These are phyloP conservation scores for Marchantia polymorpha DNA, from an alignment of 225 moss, liverwort and hornwort species.

Conservation along the genomic window DNA sequence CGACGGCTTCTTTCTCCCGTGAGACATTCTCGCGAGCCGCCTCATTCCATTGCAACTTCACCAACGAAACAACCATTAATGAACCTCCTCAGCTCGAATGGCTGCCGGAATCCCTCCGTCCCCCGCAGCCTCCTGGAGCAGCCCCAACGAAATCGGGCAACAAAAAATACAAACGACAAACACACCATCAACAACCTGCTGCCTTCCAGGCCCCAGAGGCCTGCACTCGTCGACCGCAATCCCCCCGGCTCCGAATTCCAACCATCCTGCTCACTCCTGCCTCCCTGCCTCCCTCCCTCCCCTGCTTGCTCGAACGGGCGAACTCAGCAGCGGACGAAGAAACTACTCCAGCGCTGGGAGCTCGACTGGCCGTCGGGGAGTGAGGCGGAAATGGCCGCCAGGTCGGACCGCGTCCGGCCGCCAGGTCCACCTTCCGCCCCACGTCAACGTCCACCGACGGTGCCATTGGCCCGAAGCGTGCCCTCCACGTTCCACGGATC, in stretches of 20 bases:
- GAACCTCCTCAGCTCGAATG: constrained; percentile 5
- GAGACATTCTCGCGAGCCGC: constrained; percentile 12
- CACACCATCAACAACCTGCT: neutral
- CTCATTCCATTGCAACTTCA: constrained; percentile 9
- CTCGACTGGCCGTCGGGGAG: too few species aligned
- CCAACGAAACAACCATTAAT: constrained; percentile 25
- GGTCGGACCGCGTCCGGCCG: neutral
- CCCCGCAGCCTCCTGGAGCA: neutral
- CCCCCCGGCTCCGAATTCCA: neutral
- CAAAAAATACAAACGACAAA: neutral
- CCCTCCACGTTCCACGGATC: neutral
- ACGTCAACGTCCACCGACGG: neutral
- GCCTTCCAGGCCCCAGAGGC: neutral
- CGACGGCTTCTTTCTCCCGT: neutral
- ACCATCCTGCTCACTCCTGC: neutral
- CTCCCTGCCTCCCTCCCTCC: neutral
- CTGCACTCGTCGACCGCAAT: neutral
- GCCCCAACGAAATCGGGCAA: neutral
- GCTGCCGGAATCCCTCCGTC: neutral
- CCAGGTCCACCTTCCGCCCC: neutral
- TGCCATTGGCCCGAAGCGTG: neutral
- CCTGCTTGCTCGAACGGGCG: neutral
- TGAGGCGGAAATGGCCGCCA: neutral
- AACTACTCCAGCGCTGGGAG: too few species aligned
- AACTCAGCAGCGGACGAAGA: too few species aligned